Conservation (phyloP, 2,329 filamentous ascomycete genomes). For the Aspergillus uvarum region DNA sequence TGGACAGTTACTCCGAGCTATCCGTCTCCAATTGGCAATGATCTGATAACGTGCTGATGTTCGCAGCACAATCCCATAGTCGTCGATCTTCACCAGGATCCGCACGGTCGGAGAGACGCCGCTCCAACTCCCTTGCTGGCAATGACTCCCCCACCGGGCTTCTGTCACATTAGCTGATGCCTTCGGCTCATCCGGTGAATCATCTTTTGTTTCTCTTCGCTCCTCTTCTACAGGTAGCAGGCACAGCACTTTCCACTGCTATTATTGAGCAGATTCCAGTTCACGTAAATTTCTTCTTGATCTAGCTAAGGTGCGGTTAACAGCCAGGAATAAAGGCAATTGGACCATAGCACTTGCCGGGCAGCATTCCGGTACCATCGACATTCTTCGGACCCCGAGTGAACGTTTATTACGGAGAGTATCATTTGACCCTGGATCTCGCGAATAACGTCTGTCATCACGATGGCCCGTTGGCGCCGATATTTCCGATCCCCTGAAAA, state of each 20-base stretch:
- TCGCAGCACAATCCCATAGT: background rate
- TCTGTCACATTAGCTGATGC: conserved; percentile 4
- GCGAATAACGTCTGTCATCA: background rate
- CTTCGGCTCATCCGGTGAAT: background rate
- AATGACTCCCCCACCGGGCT: background rate
- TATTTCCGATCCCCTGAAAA: background rate
- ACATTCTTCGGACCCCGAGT: background rate
- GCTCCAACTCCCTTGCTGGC: background rate
- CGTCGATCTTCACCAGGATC: conserved; percentile 4
- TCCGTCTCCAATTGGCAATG: background rate
- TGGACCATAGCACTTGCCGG: background rate
- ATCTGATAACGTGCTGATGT: background rate
- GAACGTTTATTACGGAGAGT: background rate
- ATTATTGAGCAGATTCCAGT: background rate
- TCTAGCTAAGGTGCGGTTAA: background rate
- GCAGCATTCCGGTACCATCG: background rate
- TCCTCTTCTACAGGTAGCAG: background rate
- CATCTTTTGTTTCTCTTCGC: background rate
- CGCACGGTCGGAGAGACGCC: background rate
- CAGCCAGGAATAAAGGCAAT: background rate
- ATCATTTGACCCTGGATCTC: background rate
- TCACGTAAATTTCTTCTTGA: background rate
- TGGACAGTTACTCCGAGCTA: background rate
- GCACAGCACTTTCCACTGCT: too few species aligned
- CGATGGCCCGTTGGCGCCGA: conserved; percentile 7